Percentiles rank a stretch among this genome's conserved stretches.
These are phyloP conservation scores for Pyrenochaeta sp. DNA, from an alignment of 2,329 filamentous ascomycete genomes.

Conservation along the genomic window DNA sequence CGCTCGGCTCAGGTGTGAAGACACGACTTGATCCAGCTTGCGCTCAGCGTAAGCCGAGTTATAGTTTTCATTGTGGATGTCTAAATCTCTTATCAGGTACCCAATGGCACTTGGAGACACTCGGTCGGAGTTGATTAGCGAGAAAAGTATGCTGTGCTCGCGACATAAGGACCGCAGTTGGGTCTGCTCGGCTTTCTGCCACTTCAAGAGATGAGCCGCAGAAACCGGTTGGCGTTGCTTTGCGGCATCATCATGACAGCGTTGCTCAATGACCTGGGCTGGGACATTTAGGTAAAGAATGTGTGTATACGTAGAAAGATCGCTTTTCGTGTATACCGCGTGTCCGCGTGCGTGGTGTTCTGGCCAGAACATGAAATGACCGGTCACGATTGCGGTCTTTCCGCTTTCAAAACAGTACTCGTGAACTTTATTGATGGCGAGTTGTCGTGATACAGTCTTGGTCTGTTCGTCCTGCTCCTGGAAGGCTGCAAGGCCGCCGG, in stretches of 20 bases:
- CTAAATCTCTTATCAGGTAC: slow-evolving; percentile 51
- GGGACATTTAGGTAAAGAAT: slow-evolving; percentile 65
- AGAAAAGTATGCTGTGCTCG: slow-evolving; percentile 59
- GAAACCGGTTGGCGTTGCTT: slow-evolving; percentile 49
- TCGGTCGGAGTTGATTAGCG: slow-evolving; percentile 20
- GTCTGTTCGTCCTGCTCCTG: background rate
- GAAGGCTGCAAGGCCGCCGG: slow-evolving; percentile 49
- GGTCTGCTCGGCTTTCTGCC: slow-evolving; percentile 59
- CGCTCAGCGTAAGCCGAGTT: slow-evolving; percentile 49
- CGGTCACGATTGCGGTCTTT: slow-evolving; percentile 38
- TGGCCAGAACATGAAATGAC: slow-evolving; percentile 65
- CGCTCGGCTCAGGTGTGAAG: slow-evolving; percentile 16
- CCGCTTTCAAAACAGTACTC: background rate
- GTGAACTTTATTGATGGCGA: background rate
- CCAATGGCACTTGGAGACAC: slow-evolving; percentile 17
- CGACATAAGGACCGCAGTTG: slow-evolving; percentile 57
- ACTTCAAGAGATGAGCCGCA: slow-evolving; percentile 53
- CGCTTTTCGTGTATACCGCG: slow-evolving; percentile 55
- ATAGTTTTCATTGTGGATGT: slow-evolving; percentile 45
- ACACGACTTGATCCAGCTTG: slow-evolving; percentile 49
- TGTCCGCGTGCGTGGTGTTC: slow-evolving; percentile 25
- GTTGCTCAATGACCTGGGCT: slow-evolving; percentile 48
- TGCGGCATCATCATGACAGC: slow-evolving; percentile 49
- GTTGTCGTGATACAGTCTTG: background rate
- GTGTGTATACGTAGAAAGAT: slow-evolving; percentile 62